Conservation (phyloP, 1,284 basidiomycete genomes). For the Melanopsichium pennsylvanicum region DNA sequence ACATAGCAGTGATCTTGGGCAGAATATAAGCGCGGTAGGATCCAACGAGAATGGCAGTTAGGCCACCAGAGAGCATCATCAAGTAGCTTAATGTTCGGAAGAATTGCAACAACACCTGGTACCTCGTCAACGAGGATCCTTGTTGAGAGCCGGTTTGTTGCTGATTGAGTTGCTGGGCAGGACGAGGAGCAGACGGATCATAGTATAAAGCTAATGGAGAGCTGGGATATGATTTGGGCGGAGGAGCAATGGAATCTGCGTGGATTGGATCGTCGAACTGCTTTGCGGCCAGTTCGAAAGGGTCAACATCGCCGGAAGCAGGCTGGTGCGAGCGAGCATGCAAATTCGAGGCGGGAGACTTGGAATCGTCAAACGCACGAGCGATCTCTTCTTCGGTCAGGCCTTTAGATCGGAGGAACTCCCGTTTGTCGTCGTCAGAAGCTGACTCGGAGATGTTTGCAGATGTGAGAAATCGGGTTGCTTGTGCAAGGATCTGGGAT, state of each 20-base stretch:
- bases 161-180: background rate
- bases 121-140: conserved; percentile 45
- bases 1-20: conserved; percentile 51
- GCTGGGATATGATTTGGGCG: conserved; percentile 53
- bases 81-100: conserved; percentile 55
- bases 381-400: conserved; percentile 53
- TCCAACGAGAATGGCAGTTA: conserved; percentile 48
- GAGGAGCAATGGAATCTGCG: conserved; percentile 21
- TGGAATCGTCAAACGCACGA: conserved; percentile 49
- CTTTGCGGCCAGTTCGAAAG: conserved; percentile 44
- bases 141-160: background rate
- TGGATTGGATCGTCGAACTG: conserved; percentile 56
- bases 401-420: conserved; percentile 59
- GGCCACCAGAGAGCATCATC: conserved; percentile 58
- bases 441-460: conserved; percentile 32
- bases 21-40: conserved; percentile 54
- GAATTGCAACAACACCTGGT: conserved; percentile 58
- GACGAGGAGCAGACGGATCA: conserved; percentile 17
- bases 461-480: conserved; percentile 61
- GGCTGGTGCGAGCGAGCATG: conserved; percentile 4
- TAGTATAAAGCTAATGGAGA: conserved; percentile 61
- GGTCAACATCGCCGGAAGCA: conserved; percentile 10
- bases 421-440: conserved; percentile 40
- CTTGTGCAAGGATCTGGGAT: conserved; percentile 53
- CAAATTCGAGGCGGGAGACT: conserved; percentile 39